phyloP scores from a whole-genome alignment of 768 basidiomycete genomes.

The Dentipellis sp. region DNA sequence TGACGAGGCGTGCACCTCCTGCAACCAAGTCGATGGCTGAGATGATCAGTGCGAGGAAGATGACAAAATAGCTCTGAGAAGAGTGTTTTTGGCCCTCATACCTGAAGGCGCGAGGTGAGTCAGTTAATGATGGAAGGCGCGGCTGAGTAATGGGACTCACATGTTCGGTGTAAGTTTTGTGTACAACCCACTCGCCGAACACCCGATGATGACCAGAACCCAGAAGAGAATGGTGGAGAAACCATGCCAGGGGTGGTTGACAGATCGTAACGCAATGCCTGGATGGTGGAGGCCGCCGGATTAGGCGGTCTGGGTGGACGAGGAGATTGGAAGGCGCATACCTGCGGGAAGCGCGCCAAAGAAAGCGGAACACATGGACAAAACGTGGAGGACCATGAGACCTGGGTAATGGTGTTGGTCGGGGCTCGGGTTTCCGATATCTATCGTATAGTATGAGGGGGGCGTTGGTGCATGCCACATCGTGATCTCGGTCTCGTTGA shows the following conservation, averaged over 20 bases:
- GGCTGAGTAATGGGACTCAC: conserved; percentile 34
- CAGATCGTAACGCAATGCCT: conserved; percentile 79
- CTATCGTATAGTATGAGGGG: conserved; percentile 76
- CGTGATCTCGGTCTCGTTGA: conserved; percentile 74
- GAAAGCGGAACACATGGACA: conserved; percentile 72
- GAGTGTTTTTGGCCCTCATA: conserved; percentile 58
- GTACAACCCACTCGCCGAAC: conserved; percentile 62
- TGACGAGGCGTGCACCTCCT: conserved; percentile 38
- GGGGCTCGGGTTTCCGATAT: conserved; percentile 47
- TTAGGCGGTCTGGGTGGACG: neutral
- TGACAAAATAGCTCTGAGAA: conserved; percentile 48
- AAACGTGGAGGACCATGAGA: conserved; percentile 65
- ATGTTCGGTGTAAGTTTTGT: conserved; percentile 74
- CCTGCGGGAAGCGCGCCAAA: conserved; percentile 77
- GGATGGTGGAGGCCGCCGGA: neutral
- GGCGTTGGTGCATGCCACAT: conserved; percentile 60
- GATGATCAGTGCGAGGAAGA: conserved; percentile 36
- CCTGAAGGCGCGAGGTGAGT: conserved; percentile 29
- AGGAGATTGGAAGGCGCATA: conserved; percentile 25
- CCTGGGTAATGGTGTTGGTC: conserved; percentile 45
- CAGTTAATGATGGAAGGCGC: neutral
- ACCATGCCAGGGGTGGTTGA: conserved; percentile 57
- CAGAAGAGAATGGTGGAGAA: conserved; percentile 58
- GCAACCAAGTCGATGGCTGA: conserved; percentile 47
- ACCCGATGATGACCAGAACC: conserved; percentile 48